Base-by-base conservation (phyloP, 23 red algal species). In the Gracilaria caudata region DNA sequence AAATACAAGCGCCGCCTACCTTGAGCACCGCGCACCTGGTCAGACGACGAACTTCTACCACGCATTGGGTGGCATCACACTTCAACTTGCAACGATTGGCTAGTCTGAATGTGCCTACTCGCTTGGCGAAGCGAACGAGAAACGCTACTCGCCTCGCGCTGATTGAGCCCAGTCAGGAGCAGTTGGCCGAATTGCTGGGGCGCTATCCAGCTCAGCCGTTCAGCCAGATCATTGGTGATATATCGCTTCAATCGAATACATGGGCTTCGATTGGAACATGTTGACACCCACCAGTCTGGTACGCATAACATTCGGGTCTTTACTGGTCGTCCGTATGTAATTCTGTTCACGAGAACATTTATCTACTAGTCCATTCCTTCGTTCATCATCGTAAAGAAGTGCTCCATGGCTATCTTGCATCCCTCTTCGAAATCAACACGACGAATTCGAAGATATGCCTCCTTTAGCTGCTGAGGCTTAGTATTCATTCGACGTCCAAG, bases 141-240 rank as follows among this genome's bases (percentile, higher is more conserved):
- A 68, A 68, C 3, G 1, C 63, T 9, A 4, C 11, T 5, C 66
- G 66, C n/a, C 36, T 30, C 66, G 35, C 39, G 20, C 66, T 16
- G 19, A 20, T 2, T 21, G 36, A 25, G 12, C 66, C 66, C 39
- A 73, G 66, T 21, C 66, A 73, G 7, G 66, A 73, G 39, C 66
- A 34, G 66, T 35, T 73, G 36, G 66, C 66, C 35, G 66, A 73
- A 17, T 6, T 73, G 66, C 36, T 73, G 11, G 66, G 36, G 12
- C 66, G 66, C 39, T 35, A 73, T 21, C 66, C 36, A 34, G 66
- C 66, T 0, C 66, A 43, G 20, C 36, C 66, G 12, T 25, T 38
- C 63, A 35, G 1, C 20, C 60, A 7, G 60, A 13, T 65, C 10
- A 23, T 29, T 65, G 6, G 12, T 23, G 60, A 35, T 65, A 53